Evolutionary conservation across 140 eudicot genomes (phyloP).

Genomic region (Ambrosia hybrid): DNA sequence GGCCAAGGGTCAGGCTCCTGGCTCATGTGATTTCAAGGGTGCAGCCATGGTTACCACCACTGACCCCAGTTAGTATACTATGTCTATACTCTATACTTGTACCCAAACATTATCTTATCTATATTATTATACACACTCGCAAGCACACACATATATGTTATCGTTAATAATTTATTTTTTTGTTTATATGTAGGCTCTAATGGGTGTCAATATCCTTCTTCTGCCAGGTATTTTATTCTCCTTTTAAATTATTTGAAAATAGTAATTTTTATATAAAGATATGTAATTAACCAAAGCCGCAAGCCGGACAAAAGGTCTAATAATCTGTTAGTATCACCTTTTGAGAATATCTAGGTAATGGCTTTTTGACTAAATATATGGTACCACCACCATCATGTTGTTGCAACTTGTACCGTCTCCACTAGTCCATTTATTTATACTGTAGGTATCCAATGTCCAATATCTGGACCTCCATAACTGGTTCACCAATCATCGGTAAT

Average conservation of each 20-base stretch:
- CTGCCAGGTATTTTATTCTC: constrained; percentile 31
- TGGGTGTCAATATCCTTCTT: constrained; percentile 35
- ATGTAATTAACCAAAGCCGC: not conserved
- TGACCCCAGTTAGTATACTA: constrained; percentile 70
- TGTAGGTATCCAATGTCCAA: constrained; percentile 20
- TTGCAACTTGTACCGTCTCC: constrained; percentile 25
- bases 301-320: constrained; percentile 29
- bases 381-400: not conserved
- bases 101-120: constrained; percentile 2
- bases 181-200: constrained; percentile 24
- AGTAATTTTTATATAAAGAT: too few relatives aligned
- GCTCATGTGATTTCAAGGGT: constrained; percentile 71
- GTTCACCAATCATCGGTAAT: not conserved
- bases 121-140: not conserved
- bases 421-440: not conserved
- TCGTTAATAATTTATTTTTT: too few relatives aligned
- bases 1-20: constrained; percentile 52
- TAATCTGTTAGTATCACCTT: constrained; percentile 29
- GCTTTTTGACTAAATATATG: constrained; percentile 26
- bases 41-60: constrained; percentile 48
- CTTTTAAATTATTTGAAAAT: not conserved
- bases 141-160: not conserved
- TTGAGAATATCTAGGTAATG: constrained; percentile 33
- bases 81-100: not conserved
- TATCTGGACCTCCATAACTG: not conserved